Conservation (phyloP, 768 basidiomycete genomes). For the Hygrophoropsis aurantiaca region DNA sequence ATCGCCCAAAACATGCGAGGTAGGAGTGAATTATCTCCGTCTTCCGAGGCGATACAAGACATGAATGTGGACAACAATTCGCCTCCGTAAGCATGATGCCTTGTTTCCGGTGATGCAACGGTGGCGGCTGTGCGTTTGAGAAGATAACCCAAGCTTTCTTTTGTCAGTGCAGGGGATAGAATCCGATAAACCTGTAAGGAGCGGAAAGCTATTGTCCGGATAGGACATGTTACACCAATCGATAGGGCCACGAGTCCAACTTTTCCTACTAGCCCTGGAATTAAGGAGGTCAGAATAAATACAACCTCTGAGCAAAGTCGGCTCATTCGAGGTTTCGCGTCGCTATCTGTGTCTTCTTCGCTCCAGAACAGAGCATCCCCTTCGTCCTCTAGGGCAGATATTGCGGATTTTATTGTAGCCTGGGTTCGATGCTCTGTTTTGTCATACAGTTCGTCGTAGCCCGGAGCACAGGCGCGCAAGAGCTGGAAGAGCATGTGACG, state of each 20-base stretch:
- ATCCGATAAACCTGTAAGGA: constrained; percentile 90
- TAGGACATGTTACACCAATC: constrained; percentile 88
- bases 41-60: constrained; percentile 53
- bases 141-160: constrained; percentile 72
- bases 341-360: constrained; percentile 59
- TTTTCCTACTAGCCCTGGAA: constrained; percentile 63
- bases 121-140: constrained; percentile 84
- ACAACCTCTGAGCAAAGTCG: constrained; percentile 67
- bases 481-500: constrained; percentile 84
- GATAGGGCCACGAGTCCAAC: constrained; percentile 81
- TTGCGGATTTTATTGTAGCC: constrained; percentile 46
- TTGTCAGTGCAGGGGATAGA: constrained; percentile 68
- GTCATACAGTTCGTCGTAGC: constrained; percentile 72
- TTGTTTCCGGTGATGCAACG: constrained; percentile 71
- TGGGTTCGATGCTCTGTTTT: constrained; percentile 49
- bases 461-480: constrained; percentile 77
- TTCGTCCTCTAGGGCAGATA: constrained; percentile 58
- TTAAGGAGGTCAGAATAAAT: constrained; percentile 64
- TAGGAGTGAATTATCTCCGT: constrained; percentile 59
- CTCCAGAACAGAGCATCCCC: constrained; percentile 65
- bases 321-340: constrained; percentile 67
- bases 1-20: constrained; percentile 90
- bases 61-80: constrained; percentile 81
- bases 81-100: constrained; percentile 78
- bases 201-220: constrained; percentile 81